Base-by-base conservation (phyloP, 257 asterid species). In the Solanum tacnaense region DNA sequence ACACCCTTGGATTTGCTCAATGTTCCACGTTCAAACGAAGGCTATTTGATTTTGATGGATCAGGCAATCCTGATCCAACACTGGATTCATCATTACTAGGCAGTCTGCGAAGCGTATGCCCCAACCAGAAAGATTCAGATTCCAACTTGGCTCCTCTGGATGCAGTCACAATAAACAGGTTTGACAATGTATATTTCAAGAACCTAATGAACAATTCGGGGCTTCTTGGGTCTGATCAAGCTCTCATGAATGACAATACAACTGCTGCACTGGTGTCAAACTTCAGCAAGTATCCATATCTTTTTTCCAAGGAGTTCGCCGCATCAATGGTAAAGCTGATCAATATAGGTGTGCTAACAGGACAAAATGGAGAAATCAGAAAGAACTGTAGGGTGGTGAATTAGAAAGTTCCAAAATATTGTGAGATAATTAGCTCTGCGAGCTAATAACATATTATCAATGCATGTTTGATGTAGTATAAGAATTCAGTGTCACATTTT, bases 1-100 rank as follows among this genome's bases (percentile, higher is more conserved):
- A 94, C 92, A 93, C 98, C 7, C 71, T 95, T 71, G 98, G 98
- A 34, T 94, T 93, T 88, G 98, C 98, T 84, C 98, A 93, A 52
- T 94, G 98, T 88, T 88, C 52, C 71, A 93, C 97, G 31, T 95
- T 95, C 87, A 94, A 94, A 73, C 90, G 38, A 36, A 89, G 98
- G 89, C 94, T 95, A 31, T 95, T 92, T 83, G 71, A 95, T 90
- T 94, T 93, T 58, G 96, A 93, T 27, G 98, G 98, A 67, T 89
- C 93, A 13, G 96, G 98, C 8, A 94, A 94, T 89, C 98, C 98
- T 1, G 98, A 95, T 38, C 95, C 98, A 0, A 41, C 70, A 13
- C 93, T 95, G 3, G 96, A 94, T 35, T 83, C 89, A 9, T 89
- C 94, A 3, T 72, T 91, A 13, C 90, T 93, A 15, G 88, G 87